Evolutionary conservation across 2,329 filamentous ascomycete genomes (phyloP), one percentile per base, ranked within the genome.

Genomic region (Colletotrichum sp.): DNA sequence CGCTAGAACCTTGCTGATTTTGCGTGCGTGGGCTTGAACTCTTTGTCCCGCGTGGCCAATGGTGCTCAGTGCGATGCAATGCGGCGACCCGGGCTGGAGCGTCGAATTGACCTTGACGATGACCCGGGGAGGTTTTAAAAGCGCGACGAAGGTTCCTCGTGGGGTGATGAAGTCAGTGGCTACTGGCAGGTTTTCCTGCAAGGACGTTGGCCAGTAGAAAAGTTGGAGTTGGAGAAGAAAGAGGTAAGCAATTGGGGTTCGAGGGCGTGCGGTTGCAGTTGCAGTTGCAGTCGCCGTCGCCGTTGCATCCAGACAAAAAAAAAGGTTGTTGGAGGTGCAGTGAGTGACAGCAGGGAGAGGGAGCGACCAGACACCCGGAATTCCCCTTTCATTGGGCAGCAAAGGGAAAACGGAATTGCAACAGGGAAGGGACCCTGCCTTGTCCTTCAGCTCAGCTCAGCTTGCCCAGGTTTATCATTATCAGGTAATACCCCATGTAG

Each of bases 1-100:
- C 59, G 22, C 49, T 44, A 57, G 55, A 76, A 64, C 73, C 69
- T 76, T 76, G 73, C 32, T 55, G 25, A 13, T 55, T 44, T 34
- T 65, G 57, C 64, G n/a, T 52, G 59, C 59, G 49, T 34, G 69
- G 68, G 70, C 65, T 66, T 25, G 44, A 68, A 52, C 61, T 71
- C 49, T 69, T 76, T 34, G 64, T 59, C 36, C 62, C 32, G 52
- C 22, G 19, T 34, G 61, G 59, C 13, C 55, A 69, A 27, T 29
- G 29, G 25, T 30, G 36, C 34, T 25, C 25, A 22, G 55, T 62
- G 39, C n/a, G 65, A 27, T 44, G 16, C 66, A n/a, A 61, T 30
- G 30, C 30, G 34, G 27, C 52, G 36, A 68, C 25, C 64, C 55
- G 11, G 29, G 55, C 22, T 19, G 55, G 13, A 27, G 22, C 55